Evolutionary conservation across 805 yeast species (phyloP), one percentile per base, ranked within the genome.

Genomic region (Candida takata): DNA sequence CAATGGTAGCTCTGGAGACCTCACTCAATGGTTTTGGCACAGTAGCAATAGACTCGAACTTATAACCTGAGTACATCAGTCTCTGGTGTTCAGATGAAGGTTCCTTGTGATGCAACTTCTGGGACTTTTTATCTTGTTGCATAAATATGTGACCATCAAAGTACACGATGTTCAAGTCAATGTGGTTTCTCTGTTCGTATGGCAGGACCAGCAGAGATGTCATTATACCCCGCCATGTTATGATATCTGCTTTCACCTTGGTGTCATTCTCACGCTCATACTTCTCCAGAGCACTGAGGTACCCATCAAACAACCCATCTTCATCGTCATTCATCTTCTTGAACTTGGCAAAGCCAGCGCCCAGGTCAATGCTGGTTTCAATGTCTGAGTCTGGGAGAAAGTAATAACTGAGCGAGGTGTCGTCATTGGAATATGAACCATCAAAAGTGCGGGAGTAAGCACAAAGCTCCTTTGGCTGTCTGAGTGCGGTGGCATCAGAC

Each of bases 171-270:
- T 84, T 77, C 31, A 82, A 59, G 38, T 74, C 76, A 4, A 87
- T 55, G 13, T 70, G 69, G 36, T 79, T 79, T 20, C 67, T 65
- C 13, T 64, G 52, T 37, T 70, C 68, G 52, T 77, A 80, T 3
- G 90, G 85, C 17, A 84, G 61, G 6, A 79, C 67, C 59, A 92
- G 62, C 25, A 90, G 60, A 39, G 74, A 72, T 23, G 87, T 78
- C 77, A 90, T 74, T 24, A 85, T 59, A 1, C 97, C 97, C 48
- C 97, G 68, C 72, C 84, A 86, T 0, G 95, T 78, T 16, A 92
- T 64, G 21, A 92, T 70, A 48, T 86, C 84, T 2, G 74, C 72
- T 20, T 71, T 70, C 3, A 73, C 51, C 41, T 71, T 76, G 6
- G 62, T 57, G 13, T 51, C 49, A 14, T 59, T 52, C 8, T 50